phyloP scores from a whole-genome alignment of 192 early-diverging fungal genomes.

The Diversispora eburnea region DNA sequence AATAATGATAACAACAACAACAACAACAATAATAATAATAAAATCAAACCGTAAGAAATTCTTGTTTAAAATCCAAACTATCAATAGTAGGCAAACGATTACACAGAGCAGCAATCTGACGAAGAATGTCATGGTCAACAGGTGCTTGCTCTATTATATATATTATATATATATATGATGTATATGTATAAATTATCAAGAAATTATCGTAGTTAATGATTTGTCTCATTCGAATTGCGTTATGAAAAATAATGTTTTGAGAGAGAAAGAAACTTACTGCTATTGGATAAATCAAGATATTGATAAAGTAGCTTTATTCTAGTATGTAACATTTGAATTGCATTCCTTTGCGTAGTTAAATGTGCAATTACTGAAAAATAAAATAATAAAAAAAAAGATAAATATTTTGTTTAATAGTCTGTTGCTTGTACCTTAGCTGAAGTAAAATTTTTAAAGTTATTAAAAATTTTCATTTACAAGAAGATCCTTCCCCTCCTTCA shows the following conservation, averaged over 20 bases:
- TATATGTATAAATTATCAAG: background rate
- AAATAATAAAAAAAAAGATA: background rate
- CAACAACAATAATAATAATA: background rate
- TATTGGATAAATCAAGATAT: slow-evolving; percentile 47
- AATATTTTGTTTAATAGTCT: too few relatives aligned
- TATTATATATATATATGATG: background rate
- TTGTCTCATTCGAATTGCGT: too few relatives aligned
- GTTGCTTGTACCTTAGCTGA: background rate
- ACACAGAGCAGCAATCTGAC: slow-evolving; percentile 72
- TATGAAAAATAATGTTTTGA: too few relatives aligned
- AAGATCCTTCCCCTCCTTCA: slow-evolving; percentile 50
- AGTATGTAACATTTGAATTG: slow-evolving; percentile 77
- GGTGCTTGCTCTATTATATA: slow-evolving; percentile 36
- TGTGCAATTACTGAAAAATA: slow-evolving; percentile 58
- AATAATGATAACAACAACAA: background rate
- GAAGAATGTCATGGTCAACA: slow-evolving; percentile 68
- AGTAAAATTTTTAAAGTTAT: background rate
- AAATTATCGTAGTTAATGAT: too few relatives aligned
- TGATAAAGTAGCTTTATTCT: slow-evolving; percentile 64
- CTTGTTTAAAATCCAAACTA: slow-evolving; percentile 61
- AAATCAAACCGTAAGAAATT: slow-evolving; percentile 64
- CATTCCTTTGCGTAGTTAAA: slow-evolving; percentile 70
- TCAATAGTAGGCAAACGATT: slow-evolving; percentile 70
- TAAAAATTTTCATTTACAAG: slow-evolving; percentile 41
- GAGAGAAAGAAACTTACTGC: background rate